These are phyloP conservation scores for Colletotrichum eremochloae DNA, from an alignment of 2,329 filamentous ascomycete species.

Conservation along the genomic window DNA sequence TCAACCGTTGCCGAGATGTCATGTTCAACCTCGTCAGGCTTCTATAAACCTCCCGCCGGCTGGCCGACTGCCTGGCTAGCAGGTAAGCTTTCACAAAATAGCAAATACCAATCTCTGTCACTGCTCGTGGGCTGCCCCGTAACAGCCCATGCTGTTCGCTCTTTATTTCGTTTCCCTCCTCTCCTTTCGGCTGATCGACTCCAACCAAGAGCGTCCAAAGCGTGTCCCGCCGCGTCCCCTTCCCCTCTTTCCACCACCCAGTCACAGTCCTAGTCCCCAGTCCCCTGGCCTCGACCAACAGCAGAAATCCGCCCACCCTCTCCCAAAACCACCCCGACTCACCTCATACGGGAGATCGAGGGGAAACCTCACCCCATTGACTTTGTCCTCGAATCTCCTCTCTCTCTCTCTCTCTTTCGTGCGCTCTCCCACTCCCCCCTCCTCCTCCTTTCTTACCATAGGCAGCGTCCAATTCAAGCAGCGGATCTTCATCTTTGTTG, in stretches of 20 bases:
- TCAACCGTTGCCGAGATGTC: neutral
- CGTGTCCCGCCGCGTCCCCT: slow-evolving; percentile 26
- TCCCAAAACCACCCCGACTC: slow-evolving; percentile 22
- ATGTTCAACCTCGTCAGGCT: neutral
- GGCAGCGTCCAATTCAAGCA: neutral
- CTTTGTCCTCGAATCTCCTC: slow-evolving; percentile 25
- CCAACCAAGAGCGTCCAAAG: slow-evolving; percentile 32
- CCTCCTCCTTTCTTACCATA: neutral
- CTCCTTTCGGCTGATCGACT: slow-evolving; percentile 40
- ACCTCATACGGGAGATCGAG: slow-evolving; percentile 2
- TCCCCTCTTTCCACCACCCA: slow-evolving; percentile 27
- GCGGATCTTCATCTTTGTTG: neutral
- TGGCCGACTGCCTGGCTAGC: neutral
- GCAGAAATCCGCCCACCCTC: slow-evolving; percentile 14
- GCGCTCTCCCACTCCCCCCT: neutral
- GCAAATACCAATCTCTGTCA: neutral
- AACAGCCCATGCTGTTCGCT: neutral
- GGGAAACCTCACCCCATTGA: slow-evolving; percentile 25
- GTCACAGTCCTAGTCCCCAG: slow-evolving; percentile 18
- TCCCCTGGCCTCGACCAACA: slow-evolving; percentile 5
- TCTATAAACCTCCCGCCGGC: neutral
- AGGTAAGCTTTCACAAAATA: neutral
- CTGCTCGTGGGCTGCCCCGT: neutral
- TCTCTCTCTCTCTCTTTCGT: neutral
- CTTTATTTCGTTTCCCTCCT: slow-evolving; percentile 1